Conservation (phyloP, 1,139 yeast species). For the Geotrichum cucujoidarum region DNA sequence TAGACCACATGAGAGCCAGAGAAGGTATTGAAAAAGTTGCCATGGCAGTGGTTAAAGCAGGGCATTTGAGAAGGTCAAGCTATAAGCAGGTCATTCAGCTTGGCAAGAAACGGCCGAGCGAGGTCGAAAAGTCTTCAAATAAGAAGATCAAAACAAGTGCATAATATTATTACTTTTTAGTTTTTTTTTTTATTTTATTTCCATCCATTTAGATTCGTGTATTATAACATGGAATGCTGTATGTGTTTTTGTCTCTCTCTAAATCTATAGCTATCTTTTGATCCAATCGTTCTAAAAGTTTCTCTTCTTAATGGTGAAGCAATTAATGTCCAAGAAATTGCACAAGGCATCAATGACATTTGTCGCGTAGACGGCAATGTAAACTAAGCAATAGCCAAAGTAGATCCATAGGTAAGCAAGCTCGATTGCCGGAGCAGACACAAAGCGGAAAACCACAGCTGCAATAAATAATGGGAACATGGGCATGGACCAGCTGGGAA, state of each 20-base stretch:
- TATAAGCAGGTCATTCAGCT: slow-evolving; percentile 37
- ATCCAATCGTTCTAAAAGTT: no score
- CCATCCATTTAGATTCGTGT: background rate
- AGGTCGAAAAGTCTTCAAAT: background rate
- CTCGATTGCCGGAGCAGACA: slow-evolving; percentile 28
- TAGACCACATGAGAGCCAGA: slow-evolving; percentile 57
- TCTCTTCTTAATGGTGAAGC: slow-evolving; percentile 34
- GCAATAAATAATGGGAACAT: slow-evolving; percentile 37
- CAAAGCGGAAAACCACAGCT: slow-evolving; percentile 32
- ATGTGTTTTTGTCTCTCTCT: background rate
- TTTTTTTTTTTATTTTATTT: no score
- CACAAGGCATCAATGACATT: slow-evolving; percentile 38
- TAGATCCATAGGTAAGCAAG: slow-evolving; percentile 34
- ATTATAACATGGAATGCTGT: background rate
- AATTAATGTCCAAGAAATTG: slow-evolving; percentile 37
- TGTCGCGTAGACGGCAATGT: slow-evolving; percentile 36
- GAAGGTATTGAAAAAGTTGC: slow-evolving; percentile 58
- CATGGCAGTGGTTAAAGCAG: slow-evolving; percentile 60
- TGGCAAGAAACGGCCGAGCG: slow-evolving; percentile 3
- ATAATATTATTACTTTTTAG: background rate
- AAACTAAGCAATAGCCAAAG: slow-evolving; percentile 29
- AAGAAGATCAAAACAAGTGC: background rate
- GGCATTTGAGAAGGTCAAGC: slow-evolving; percentile 63
- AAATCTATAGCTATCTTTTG: no score
- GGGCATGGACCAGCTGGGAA: slow-evolving; percentile 47